phyloP scores from a whole-genome alignment of 2,329 filamentous ascomycete species.

The Sporothrix sp. region DNA sequence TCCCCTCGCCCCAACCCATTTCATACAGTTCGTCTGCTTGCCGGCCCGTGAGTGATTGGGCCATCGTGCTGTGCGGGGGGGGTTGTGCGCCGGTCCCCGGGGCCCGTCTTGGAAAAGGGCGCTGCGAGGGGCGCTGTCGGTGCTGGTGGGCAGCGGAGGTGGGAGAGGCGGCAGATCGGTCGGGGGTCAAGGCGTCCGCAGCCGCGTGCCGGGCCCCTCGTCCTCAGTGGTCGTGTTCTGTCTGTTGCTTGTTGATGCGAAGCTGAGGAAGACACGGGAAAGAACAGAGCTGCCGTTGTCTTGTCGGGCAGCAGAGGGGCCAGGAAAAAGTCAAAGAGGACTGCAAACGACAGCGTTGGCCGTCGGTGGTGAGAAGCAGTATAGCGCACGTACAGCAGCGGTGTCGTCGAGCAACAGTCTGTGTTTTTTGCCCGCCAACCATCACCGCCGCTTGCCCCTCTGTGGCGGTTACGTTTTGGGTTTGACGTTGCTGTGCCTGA shows the following conservation, averaged over 20 bases:
- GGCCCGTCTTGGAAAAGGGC: conserved; percentile 1
- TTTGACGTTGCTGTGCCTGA: neutral
- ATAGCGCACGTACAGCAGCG: conserved; percentile 10
- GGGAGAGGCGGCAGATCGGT: neutral
- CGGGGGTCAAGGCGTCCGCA: neutral
- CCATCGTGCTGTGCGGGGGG: conserved; percentile 10
- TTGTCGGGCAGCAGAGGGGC: neutral
- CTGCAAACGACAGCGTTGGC: neutral
- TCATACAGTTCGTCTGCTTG: conserved; percentile 85
- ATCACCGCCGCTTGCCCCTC: conserved; percentile 7
- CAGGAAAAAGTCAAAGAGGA: neutral
- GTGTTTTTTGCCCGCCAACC: conserved; percentile 5
- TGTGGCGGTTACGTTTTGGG: neutral
- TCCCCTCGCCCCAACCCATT: neutral
- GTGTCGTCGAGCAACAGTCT: conserved; percentile 2
- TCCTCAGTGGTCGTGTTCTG: neutral
- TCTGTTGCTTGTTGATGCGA: neutral
- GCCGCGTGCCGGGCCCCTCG: neutral
- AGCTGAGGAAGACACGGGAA: neutral
- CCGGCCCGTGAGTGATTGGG: conserved; percentile 32
- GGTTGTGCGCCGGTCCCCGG: conserved; percentile 10
- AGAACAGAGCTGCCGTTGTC: neutral
- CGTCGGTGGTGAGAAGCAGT: neutral
- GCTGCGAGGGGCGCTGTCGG: neutral
- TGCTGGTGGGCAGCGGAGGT: neutral